Evolutionary conservation across 176 grass and related monocot species (phyloP).

Genomic region (Pontederia paniculata): DNA sequence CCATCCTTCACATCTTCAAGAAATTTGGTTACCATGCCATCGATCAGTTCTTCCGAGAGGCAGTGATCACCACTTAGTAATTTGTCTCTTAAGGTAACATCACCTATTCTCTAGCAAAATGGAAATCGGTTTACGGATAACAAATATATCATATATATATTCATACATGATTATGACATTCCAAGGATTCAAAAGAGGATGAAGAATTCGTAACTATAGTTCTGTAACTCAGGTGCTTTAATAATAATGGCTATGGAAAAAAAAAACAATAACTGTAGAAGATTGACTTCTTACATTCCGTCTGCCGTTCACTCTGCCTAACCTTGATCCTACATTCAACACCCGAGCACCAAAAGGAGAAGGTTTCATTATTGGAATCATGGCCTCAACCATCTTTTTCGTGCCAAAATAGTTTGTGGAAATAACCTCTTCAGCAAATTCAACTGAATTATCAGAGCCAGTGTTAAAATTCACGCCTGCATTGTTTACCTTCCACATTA

Average conservation of each 20-base stretch:
- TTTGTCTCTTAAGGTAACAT: slow-evolving; percentile 41
- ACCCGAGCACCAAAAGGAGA: slow-evolving; percentile 55
- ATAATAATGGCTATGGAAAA: neutral
- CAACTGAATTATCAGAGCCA: slow-evolving; percentile 71
- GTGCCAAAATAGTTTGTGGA: slow-evolving; percentile 74
- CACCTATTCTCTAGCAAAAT: slow-evolving; percentile 49
- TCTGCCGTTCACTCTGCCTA: slow-evolving; percentile 68
- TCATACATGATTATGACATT: too few relatives aligned
- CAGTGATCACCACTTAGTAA: slow-evolving; percentile 40
- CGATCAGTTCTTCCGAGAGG: slow-evolving; percentile 62
- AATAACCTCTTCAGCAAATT: slow-evolving; percentile 64
- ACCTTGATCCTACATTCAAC: slow-evolving; percentile 82
- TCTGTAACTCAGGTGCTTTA: neutral
- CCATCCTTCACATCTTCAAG: slow-evolving; percentile 52
- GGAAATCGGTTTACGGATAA: neutral
- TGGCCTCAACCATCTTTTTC: slow-evolving; percentile 51
- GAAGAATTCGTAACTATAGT: neutral
- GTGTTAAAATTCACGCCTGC: slow-evolving; percentile 90
- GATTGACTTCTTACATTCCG: slow-evolving; percentile 38
- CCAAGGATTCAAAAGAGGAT: too few relatives aligned
- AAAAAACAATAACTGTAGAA: neutral
- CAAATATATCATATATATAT: too few relatives aligned
- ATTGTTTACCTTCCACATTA: slow-evolving; percentile 67
- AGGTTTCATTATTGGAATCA: slow-evolving; percentile 53
- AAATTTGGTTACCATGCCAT: slow-evolving; percentile 57